Percentiles rank a stretch among this genome's conserved stretches.
Evolutionary conservation across 345 rosid species (phyloP).

Genomic region (Isatis tinctoria): DNA sequence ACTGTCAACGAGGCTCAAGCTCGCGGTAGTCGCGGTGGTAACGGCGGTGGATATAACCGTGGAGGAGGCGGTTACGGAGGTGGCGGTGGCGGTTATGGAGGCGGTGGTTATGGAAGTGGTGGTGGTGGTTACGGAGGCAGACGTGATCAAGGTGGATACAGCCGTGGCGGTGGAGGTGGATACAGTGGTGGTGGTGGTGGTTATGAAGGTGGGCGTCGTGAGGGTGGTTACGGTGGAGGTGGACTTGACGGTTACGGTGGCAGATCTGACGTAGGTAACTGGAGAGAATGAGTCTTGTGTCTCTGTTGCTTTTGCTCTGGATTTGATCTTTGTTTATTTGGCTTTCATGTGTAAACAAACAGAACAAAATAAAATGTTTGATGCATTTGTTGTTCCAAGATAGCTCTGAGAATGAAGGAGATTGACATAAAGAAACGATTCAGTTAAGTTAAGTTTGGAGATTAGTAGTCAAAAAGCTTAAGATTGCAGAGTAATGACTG

Average conservation of each 20-base stretch:
- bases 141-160: slow-evolving; percentile 40
- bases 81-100: neutral
- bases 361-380: neutral
- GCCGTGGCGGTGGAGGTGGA: slow-evolving; percentile 36
- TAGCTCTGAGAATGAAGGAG: neutral
- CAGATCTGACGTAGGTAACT: slow-evolving; percentile 47
- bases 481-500: no score
- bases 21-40: slow-evolving; percentile 50
- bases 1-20: slow-evolving; percentile 87
- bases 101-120: slow-evolving; percentile 29
- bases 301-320: neutral
- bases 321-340: neutral
- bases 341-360: neutral
- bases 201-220: slow-evolving; percentile 29
- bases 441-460: no score
- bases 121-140: slow-evolving; percentile 29
- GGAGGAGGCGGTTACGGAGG: slow-evolving; percentile 27
- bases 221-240: slow-evolving; percentile 45
- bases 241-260: slow-evolving; percentile 53
- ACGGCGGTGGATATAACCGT: slow-evolving; percentile 25
- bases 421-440: neutral
- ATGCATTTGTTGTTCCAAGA: neutral
- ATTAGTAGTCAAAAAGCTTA: no score
- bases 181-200: slow-evolving; percentile 24
- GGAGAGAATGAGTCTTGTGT: slow-evolving; percentile 40